Percentiles rank a stretch among this genome's conserved stretches.
phyloP scores from a whole-genome alignment of 768 basidiomycete species.

The Tremella fuciformis region DNA sequence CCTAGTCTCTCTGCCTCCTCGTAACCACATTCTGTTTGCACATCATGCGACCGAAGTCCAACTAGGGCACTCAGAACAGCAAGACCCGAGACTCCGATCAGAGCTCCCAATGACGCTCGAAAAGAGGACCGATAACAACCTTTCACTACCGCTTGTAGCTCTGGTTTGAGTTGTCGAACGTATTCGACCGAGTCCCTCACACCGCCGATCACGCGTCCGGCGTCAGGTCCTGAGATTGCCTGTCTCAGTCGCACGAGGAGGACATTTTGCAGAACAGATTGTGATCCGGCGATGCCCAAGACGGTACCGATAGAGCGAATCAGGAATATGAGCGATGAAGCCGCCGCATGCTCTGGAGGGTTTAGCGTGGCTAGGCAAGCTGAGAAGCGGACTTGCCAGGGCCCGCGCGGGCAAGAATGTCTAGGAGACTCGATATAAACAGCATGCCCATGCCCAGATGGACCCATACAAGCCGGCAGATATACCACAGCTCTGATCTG shows the following conservation, averaged over 20 bases:
- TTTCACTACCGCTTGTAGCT: conserved; percentile 2
- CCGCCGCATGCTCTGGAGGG: conserved; percentile 22
- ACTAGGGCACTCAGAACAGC: neutral
- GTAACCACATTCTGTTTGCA: no score
- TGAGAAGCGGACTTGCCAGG: conserved; percentile 10
- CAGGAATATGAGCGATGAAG: conserved; percentile 22
- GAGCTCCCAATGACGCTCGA: conserved; percentile 14
- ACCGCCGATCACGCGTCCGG: conserved; percentile 12
- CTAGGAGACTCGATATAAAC: conserved; percentile 26
- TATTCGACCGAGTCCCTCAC: conserved; percentile 20
- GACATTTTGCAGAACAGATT: conserved; percentile 24
- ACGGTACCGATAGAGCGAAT: conserved; percentile 23
- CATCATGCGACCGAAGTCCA: conserved; percentile 7
- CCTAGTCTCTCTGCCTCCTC: no score
- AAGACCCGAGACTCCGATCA: conserved; percentile 15
- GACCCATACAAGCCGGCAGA: conserved; percentile 19
- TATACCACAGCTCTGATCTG: conserved; percentile 17
- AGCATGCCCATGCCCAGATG: conserved; percentile 28
- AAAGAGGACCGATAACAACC: conserved; percentile 15
- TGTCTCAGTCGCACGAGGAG: conserved; percentile 12
- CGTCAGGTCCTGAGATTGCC: conserved; percentile 8
- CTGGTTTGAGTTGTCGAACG: conserved; percentile 10
- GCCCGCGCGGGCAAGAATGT: conserved; percentile 17
- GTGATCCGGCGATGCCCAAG: conserved; percentile 21
- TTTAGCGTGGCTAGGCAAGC: no score